Evolutionary conservation across 2,329 filamentous ascomycete genomes (phyloP), one percentile per base, ranked within the genome.

Genomic region (Truncatella angustata): DNA sequence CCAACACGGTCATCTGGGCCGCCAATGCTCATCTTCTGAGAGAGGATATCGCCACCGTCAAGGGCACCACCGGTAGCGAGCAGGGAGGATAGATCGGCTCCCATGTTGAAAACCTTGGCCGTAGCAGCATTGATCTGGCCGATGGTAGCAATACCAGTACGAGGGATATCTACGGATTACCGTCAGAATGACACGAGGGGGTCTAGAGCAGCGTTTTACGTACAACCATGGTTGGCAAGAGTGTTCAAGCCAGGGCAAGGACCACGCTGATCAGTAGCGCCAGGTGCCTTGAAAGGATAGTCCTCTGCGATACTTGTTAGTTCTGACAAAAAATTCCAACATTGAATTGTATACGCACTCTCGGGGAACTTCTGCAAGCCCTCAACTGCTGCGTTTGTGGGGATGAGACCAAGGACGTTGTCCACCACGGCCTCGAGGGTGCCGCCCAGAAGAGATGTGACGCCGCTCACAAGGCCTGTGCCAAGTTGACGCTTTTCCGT

Each of bases 171-270:
- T 50, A n/a, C 10, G n/a, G 20, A 3, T 16, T 5, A 7, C 9
- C n/a, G 35, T 50, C 37, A 50, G 47, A 21, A 28, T 39, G 35
- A 21, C 10, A 14, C 16, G 28, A n/a, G 23, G 5, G 4, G n/a
- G 18, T 39, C 12, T 11, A 6, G 12, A 49, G 18, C 12, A 7
- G 35, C 34, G 23, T 10, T n/a, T 18, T 20, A 47, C 44, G 6
- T 14, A 47, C 47, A 66, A 23, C 56, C 54, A 50, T 66, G 63
- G 51, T 66, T 66, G 3, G 63, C 60, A 30, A 66, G 48, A 5
- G 64, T 61, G 26, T 66, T 66, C 36, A 66, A 52, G 39, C 62
- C 59, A 4, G 63, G 62, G 21, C 63, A 66, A 34, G 60, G 62
- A 14, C 63, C 63, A 28, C 62, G 60, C 46, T 60, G 57, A 50